Evolutionary conservation across 1,139 yeast genomes (phyloP).

Genomic region (Barnettozyma hawaiiensis): DNA sequence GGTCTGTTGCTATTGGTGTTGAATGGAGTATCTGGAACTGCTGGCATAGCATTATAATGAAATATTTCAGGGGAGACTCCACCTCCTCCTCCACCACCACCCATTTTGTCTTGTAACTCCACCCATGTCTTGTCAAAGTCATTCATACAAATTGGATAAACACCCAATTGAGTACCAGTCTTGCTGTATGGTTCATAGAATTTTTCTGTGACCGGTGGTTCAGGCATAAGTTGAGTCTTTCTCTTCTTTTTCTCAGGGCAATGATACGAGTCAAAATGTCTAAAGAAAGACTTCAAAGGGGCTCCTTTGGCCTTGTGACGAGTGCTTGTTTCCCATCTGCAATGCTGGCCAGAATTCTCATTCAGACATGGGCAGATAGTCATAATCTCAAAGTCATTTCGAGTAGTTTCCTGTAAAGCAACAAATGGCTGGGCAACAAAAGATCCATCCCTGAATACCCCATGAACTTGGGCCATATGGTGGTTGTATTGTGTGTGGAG

Average conservation of each 20-base stretch:
- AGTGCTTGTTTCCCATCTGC: slow-evolving; percentile 1
- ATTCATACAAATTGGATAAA: background rate
- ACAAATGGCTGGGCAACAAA: slow-evolving; percentile 3
- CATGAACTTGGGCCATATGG: slow-evolving; percentile 6
- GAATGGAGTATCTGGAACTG: background rate
- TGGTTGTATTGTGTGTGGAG: slow-evolving; percentile 5
- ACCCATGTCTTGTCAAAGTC: background rate
- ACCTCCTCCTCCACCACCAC: background rate
- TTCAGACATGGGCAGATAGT: background rate
- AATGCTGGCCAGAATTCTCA: background rate
- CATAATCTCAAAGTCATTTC: background rate
- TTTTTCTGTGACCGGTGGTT: background rate
- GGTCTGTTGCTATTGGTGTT: background rate
- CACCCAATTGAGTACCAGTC: background rate
- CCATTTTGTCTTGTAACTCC: background rate
- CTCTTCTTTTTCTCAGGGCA: background rate
- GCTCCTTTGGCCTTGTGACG: background rate
- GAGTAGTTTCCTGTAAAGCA: background rate
- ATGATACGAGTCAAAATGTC: slow-evolving; percentile 6
- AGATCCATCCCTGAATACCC: background rate
- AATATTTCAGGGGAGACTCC: background rate
- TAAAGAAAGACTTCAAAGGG: slow-evolving; percentile 4
- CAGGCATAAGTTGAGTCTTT: background rate
- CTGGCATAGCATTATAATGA: background rate
- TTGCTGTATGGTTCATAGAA: background rate